phyloP scores from a whole-genome alignment of 805 yeast species.

The Kazachstania viticola region DNA sequence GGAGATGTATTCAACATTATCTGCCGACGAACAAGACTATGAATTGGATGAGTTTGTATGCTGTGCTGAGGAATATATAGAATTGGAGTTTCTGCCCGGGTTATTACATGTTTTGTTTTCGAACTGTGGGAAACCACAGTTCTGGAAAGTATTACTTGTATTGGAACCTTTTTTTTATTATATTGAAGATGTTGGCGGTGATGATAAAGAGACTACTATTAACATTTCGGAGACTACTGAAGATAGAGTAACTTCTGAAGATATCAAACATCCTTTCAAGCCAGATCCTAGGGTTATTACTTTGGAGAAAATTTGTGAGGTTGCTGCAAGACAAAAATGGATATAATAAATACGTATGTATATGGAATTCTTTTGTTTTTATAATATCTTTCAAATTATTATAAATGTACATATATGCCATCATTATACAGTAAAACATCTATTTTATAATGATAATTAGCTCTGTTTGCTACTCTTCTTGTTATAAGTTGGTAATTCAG shows the following conservation, averaged over 20 bases:
- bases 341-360: conserved; percentile 5
- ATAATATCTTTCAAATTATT: background rate
- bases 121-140: conserved; percentile 20
- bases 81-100: conserved; percentile 25
- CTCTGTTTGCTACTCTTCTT: conserved; percentile 18
- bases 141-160: conserved; percentile 28
- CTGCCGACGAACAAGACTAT: conserved; percentile 29
- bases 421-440: background rate
- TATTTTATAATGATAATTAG: conserved; percentile 6
- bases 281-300: conserved; percentile 28
- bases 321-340: conserved; percentile 29
- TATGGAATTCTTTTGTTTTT: background rate
- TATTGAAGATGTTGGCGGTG: conserved; percentile 25
- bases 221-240: background rate
- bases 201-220: conserved; percentile 10
- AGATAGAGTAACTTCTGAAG: background rate
- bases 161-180: conserved; percentile 28
- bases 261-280: conserved; percentile 9
- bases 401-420: background rate
- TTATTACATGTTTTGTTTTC: conserved; percentile 22
- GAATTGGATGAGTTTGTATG: conserved; percentile 28
- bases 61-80: conserved; percentile 29
- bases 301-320: conserved; percentile 27
- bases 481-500: conserved; percentile 31
- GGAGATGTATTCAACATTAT: conserved; percentile 26